Evolutionary conservation across 257 asterid species (phyloP).

Genomic region (Knoxia roxburghii): DNA sequence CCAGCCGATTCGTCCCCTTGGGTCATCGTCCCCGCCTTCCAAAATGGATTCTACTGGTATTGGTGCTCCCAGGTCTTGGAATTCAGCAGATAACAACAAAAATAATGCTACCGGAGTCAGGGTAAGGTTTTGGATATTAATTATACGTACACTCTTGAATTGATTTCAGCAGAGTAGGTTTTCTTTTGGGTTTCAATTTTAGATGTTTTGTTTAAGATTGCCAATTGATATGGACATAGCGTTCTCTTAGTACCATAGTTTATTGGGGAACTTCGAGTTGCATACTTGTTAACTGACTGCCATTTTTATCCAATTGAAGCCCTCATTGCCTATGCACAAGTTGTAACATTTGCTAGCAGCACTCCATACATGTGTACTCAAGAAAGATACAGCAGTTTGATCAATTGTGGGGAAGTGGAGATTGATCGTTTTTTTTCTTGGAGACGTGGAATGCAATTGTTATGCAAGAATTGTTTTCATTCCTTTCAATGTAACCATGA

Average conservation of each 20-base stretch:
- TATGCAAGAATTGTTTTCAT: background rate
- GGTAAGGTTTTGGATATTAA: slow-evolving; percentile 25
- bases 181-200: background rate
- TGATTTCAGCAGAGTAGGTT: background rate
- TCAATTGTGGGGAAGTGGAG: background rate
- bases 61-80: slow-evolving; percentile 46
- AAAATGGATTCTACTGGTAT: slow-evolving; percentile 46
- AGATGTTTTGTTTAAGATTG: background rate
- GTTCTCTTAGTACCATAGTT: background rate
- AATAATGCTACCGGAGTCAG: slow-evolving; percentile 38
- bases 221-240: background rate
- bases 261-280: no score
- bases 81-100: slow-evolving; percentile 65
- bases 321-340: background rate
- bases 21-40: slow-evolving; percentile 38
- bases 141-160: background rate
- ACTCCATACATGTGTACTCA: background rate
- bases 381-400: background rate
- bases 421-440: background rate
- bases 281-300: background rate
- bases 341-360: background rate
- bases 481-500: background rate
- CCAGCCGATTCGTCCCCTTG: slow-evolving; percentile 67
- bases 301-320: background rate
- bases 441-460: background rate